phyloP scores from a whole-genome alignment of 306 rosid genomes.

The Gleditsia sinensis region DNA sequence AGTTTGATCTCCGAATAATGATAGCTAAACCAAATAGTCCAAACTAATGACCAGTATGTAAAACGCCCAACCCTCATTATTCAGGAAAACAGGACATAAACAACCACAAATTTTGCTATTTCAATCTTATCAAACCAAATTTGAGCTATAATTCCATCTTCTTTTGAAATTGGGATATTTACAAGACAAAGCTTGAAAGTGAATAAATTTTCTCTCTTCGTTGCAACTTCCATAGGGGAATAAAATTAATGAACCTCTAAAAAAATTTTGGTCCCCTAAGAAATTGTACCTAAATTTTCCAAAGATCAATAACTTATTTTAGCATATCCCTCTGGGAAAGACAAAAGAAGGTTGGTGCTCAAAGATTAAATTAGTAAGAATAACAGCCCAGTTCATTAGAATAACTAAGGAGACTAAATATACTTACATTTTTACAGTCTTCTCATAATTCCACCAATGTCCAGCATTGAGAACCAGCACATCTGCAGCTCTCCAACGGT shows the following conservation, averaged over 20 bases:
- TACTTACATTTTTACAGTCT: conserved; percentile 70
- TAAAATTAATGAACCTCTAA: neutral
- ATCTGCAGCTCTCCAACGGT: conserved; percentile 75
- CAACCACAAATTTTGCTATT: neutral
- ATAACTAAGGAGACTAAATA: conserved; percentile 1
- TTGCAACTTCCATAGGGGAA: neutral
- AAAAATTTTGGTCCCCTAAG: neutral
- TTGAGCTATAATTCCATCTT: neutral
- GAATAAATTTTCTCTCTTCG: neutral
- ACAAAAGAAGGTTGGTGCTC: too few relatives aligned
- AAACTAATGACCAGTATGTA: conserved; percentile 5
- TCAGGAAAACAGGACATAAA: conserved; percentile 2
- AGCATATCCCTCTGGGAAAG: too few relatives aligned
- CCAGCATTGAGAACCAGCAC: conserved; percentile 83
- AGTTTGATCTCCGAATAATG: neutral
- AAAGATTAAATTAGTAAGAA: conserved; percentile 28
- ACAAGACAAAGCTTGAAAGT: neutral
- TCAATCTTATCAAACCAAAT: neutral
- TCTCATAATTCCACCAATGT: conserved; percentile 88
- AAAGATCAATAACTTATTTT: too few relatives aligned
- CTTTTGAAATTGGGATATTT: neutral
- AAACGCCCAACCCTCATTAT: neutral
- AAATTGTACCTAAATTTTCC: too few relatives aligned
- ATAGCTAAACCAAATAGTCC: conserved; percentile 19
- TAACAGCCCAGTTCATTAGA: conserved; percentile 19